These are phyloP conservation scores for Senna siamea DNA, from an alignment of 306 rosid genomes.

Conservation along the genomic window DNA sequence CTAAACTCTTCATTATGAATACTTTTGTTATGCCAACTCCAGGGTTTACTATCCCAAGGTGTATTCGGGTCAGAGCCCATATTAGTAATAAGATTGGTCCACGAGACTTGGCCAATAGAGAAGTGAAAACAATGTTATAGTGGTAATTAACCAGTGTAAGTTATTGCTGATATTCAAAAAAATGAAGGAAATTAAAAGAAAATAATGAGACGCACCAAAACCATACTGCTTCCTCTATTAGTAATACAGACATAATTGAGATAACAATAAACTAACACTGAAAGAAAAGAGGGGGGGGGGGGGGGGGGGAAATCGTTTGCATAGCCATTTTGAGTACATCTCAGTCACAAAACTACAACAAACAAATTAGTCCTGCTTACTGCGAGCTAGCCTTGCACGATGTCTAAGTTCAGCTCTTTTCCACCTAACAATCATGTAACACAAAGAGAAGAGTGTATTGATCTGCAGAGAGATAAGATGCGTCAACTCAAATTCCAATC, in stretches of 20 bases:
- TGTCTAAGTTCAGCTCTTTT: constrained; percentile 93
- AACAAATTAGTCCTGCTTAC: constrained; percentile 66
- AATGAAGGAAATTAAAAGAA: background rate
- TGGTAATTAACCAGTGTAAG: background rate
- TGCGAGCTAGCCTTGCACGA: constrained; percentile 74
- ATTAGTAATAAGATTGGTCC: too few relatives aligned
- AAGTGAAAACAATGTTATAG: background rate
- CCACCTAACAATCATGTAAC: constrained; percentile 88
- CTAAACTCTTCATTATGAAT: too few relatives aligned
- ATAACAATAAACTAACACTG: too few relatives aligned
- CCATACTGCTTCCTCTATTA: background rate
- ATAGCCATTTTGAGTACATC: constrained; percentile 29
- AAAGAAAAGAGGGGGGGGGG: too few relatives aligned
- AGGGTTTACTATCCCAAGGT: too few relatives aligned
- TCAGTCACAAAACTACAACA: constrained; percentile 17
- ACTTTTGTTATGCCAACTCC: too few relatives aligned
- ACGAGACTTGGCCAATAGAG: too few relatives aligned
- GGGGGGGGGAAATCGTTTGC: background rate
- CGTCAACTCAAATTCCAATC: constrained; percentile 24
- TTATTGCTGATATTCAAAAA: background rate
- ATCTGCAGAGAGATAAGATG: constrained; percentile 56
- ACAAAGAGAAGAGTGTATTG: constrained; percentile 83
- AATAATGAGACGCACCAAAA: background rate
- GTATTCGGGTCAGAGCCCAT: too few relatives aligned
- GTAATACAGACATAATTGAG: constrained; percentile 12